phyloP scores from a whole-genome alignment of 1,139 yeast species.

The Sugiyamaella grinbergsii region DNA sequence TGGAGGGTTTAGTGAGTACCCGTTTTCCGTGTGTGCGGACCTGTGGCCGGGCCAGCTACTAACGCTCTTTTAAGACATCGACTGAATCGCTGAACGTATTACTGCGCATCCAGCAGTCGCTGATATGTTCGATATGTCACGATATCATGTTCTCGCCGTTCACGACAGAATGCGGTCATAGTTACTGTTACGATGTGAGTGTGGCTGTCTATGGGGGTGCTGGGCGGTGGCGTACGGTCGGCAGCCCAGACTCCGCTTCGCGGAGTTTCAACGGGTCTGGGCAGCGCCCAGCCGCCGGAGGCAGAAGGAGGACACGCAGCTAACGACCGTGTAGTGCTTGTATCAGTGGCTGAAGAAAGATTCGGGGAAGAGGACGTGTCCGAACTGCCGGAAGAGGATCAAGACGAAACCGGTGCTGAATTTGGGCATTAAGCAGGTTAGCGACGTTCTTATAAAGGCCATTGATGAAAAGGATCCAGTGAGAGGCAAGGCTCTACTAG shows the following conservation, averaged over 20 bases:
- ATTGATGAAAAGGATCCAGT: slow-evolving; percentile 21
- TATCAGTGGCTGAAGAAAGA: slow-evolving; percentile 35
- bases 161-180: slow-evolving; percentile 42
- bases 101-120: slow-evolving; percentile 29
- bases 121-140: slow-evolving; percentile 42
- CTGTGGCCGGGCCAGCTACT: not conserved
- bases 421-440: slow-evolving; percentile 25
- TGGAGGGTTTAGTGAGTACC: slow-evolving; percentile 23
- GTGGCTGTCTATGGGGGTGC: not conserved
- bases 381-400: slow-evolving; percentile 33
- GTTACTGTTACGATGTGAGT: slow-evolving; percentile 39
- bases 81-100: slow-evolving; percentile 24
- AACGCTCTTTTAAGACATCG: slow-evolving; percentile 5
- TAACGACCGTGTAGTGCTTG: slow-evolving; percentile 30
- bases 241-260: too few species aligned
- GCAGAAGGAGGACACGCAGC: not conserved
- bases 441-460: slow-evolving; percentile 22
- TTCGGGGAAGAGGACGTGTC: slow-evolving; percentile 31
- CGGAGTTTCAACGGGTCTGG: not conserved
- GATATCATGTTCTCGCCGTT: slow-evolving; percentile 41
- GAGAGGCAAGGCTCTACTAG: slow-evolving; percentile 20
- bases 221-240: not conserved
- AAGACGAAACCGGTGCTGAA: slow-evolving; percentile 27
- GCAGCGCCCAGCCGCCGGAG: slow-evolving; percentile 10
- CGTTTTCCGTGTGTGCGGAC: too few species aligned